Conservation (phyloP, 2,329 filamentous ascomycete genomes). For the Mycogone perniciosa region DNA sequence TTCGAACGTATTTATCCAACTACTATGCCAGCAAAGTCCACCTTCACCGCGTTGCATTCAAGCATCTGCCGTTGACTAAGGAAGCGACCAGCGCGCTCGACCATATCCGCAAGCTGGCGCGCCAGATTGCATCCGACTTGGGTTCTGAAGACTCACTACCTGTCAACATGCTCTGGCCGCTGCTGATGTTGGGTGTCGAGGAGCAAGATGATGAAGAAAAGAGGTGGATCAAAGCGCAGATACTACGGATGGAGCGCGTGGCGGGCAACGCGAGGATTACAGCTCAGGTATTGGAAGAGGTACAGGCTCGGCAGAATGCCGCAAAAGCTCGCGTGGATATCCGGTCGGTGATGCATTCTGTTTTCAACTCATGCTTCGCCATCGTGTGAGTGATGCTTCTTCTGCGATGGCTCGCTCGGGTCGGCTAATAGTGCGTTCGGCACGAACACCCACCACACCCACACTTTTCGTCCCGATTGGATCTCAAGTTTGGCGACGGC, state of each 20-base stretch:
- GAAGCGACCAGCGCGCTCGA: slow-evolving; percentile 41
- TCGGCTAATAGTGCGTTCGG: slow-evolving; percentile 2
- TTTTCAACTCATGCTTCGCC: slow-evolving; percentile 47
- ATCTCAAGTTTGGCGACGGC: neutral
- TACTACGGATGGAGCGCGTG: slow-evolving; percentile 41
- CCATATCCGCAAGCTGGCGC: slow-evolving; percentile 43
- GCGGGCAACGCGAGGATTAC: slow-evolving; percentile 39
- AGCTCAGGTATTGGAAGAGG: slow-evolving; percentile 39
- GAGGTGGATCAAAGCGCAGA: slow-evolving; percentile 44
- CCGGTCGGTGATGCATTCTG: slow-evolving; percentile 39
- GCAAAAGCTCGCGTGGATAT: slow-evolving; percentile 34
- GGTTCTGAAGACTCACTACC: slow-evolving; percentile 41
- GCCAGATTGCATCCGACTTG: slow-evolving; percentile 35
- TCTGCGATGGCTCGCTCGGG: slow-evolving; percentile 1
- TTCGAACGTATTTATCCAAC: slow-evolving; percentile 50
- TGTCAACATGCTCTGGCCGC: slow-evolving; percentile 51
- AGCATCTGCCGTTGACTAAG: slow-evolving; percentile 44
- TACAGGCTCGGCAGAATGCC: slow-evolving; percentile 37
- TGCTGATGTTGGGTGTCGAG: slow-evolving; percentile 50
- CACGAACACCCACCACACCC: neutral
- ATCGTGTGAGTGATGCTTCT: slow-evolving; percentile 32
- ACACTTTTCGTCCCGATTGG: neutral
- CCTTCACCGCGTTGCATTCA: slow-evolving; percentile 51
- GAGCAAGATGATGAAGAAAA: slow-evolving; percentile 43
- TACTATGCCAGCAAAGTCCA: slow-evolving; percentile 51